A percentile compares a stretch with the other conserved stretches of the same genome.
phyloP scores from a whole-genome alignment of 2,329 filamentous ascomycete species.

The Hirsutella thompsonii region DNA sequence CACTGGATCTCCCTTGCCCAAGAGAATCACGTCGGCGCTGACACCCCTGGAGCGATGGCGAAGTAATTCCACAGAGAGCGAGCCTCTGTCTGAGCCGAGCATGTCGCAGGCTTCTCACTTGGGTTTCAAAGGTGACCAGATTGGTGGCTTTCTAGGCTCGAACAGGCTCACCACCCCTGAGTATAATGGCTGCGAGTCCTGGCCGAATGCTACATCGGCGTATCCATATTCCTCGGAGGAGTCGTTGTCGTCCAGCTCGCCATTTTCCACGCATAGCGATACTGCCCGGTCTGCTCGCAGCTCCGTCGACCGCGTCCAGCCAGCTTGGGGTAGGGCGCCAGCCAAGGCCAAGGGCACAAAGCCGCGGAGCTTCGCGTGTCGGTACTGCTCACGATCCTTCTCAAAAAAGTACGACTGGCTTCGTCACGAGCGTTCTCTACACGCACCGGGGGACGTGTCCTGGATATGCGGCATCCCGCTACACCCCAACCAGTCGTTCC shows the following conservation, averaged over 20 bases:
- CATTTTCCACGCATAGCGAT: constrained; percentile 6
- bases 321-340: constrained; percentile 6
- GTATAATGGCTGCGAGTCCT: constrained; percentile 16
- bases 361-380: constrained; percentile 20
- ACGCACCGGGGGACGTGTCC: constrained; percentile 25
- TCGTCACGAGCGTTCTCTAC: constrained; percentile 37
- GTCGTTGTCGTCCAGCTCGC: constrained; percentile 4
- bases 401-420: constrained; percentile 27
- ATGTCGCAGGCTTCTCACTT: constrained; percentile 21
- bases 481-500: constrained; percentile 21
- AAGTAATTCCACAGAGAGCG: constrained; percentile 29
- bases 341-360: constrained; percentile 5
- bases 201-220: constrained; percentile 15
- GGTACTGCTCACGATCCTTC: constrained; percentile 23
- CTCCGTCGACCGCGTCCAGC: constrained; percentile 1
- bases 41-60: constrained; percentile 32
- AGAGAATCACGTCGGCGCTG: constrained; percentile 22
- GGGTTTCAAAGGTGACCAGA: too few relatives aligned
- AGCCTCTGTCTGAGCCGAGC: constrained; percentile 23
- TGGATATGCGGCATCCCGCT: constrained; percentile 37
- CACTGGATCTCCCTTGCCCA: constrained; percentile 30
- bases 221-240: constrained; percentile 10
- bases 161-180: constrained; percentile 6
- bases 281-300: constrained; percentile 1
- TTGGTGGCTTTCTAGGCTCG: not conserved